Base-by-base conservation (phyloP, 2,329 filamentous ascomycete genomes). In the Fusarium ambrosium region DNA sequence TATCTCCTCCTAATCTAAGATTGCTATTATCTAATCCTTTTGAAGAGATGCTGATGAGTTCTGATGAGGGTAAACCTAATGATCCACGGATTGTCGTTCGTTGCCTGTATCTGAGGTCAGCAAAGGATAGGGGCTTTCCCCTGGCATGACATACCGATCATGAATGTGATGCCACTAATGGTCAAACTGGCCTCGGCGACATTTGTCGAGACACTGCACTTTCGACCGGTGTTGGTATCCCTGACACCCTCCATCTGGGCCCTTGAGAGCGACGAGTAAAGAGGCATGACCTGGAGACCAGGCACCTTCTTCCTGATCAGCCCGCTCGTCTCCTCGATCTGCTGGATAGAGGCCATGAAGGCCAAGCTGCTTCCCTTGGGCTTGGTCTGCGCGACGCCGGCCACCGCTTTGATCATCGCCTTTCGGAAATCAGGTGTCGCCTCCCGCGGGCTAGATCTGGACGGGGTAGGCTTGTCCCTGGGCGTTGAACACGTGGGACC, bases 121-220 rank as follows among this genome's bases (percentile, higher is more conserved):
- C 13, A 6, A 48, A 24, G 3, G 13, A 16, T 7, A 7, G 3
- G 20, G 4, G 6, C 20, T 11, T 27, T 48, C 24, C 13, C 43
- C 22, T 8, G 11, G 2, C 43, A 48, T 48, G 20, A 97, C 98
- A 85, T 0, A 98, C 97, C 0, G 95, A 98, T 39, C 13, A 53
- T 45, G 22, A 51, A 66, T 16, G 11, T 27, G 75, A 98, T 97
- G 51, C 95, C 93, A 80, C 98, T 95, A 76, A 99, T 98, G 0
- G 97, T 98, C 80, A 98, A 95, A 66, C 94, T 97, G 0, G 96
- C 98, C 81, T 98, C 97, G 1, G 97, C 96, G 79, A 98, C 98
- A 78, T 98, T 99, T 29, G 96, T 99, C 2, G 96, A 96, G 80
- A 98, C 97, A 71, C 98, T 95, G 2, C 98, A 95, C 82, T 98